Percentiles rank a stretch among this genome's conserved stretches.
Evolutionary conservation across 208 protist species (phyloP).

Genomic region (Acanthamoeba culbertsoni): DNA sequence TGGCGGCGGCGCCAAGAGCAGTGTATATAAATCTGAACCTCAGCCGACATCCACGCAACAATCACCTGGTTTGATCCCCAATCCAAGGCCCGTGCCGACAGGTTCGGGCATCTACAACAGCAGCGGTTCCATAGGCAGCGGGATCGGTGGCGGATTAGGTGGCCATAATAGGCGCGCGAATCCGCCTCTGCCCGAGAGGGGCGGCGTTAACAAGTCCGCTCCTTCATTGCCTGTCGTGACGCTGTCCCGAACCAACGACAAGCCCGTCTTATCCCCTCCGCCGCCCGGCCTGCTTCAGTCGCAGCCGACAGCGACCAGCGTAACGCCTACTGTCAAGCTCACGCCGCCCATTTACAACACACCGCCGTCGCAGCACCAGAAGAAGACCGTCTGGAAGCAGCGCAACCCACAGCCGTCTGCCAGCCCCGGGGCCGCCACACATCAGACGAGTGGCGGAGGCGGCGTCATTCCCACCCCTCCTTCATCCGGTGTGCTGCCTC

Average conservation of each 20-base stretch:
- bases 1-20: background rate
- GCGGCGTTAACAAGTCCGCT: background rate
- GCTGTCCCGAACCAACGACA: background rate
- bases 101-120: too few relatives aligned
- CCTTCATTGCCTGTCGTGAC: background rate
- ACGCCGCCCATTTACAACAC: background rate
- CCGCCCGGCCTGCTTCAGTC: background rate
- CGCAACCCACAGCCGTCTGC: background rate
- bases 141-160: too few relatives aligned
- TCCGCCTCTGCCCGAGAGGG: too few relatives aligned
- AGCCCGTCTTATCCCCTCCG: background rate
- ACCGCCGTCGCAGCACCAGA: background rate
- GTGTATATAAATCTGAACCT: conserved; percentile 38
- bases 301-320: background rate
- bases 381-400: background rate
- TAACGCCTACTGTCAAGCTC: background rate
- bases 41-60: too few relatives aligned
- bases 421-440: background rate
- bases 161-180: too few relatives aligned
- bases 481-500: background rate
- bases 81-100: too few relatives aligned
- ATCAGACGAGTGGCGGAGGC: background rate
- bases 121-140: too few relatives aligned
- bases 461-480: background rate
- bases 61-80: too few relatives aligned